Conservation (phyloP, 2,329 filamentous ascomycete species). For the Mariannaea elegans region DNA sequence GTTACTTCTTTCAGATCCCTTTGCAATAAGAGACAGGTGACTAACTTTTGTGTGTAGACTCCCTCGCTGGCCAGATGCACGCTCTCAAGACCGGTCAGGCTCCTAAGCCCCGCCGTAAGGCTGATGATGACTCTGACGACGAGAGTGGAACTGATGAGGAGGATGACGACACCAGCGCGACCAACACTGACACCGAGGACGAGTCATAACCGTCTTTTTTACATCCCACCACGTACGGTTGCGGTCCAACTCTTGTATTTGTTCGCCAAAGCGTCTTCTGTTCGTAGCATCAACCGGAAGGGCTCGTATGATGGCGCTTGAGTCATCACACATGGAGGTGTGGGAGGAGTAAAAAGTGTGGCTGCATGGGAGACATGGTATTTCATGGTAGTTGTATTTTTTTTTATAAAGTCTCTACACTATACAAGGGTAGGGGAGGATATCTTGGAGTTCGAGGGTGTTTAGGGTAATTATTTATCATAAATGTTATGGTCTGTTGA, state of each 20-base stretch:
- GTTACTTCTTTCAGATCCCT: constrained; percentile 38
- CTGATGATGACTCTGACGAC: constrained; percentile 72
- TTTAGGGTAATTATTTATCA: constrained; percentile 19
- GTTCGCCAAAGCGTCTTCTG: constrained; percentile 19
- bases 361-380: constrained; percentile 1
- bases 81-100: constrained; percentile 78
- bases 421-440: constrained; percentile 6
- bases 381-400: constrained; percentile 10
- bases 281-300: constrained; percentile 2
- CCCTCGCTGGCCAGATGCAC: constrained; percentile 89
- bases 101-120: constrained; percentile 66
- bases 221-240: background rate
- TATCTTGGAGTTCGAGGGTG: constrained; percentile 22
- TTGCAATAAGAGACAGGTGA: background rate
- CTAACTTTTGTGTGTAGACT: constrained; percentile 65
- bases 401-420: constrained; percentile 8
- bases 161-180: constrained; percentile 71
- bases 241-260: constrained; percentile 15
- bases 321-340: background rate
- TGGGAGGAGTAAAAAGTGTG: constrained; percentile 11
- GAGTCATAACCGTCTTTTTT: constrained; percentile 53
- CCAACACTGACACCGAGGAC: constrained; percentile 74
- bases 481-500: constrained; percentile 11
- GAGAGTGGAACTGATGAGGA: constrained; percentile 84
- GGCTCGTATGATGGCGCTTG: background rate